Conservation (phyloP, 2,329 filamentous ascomycete genomes). For the Endocalyx cinctus region DNA sequence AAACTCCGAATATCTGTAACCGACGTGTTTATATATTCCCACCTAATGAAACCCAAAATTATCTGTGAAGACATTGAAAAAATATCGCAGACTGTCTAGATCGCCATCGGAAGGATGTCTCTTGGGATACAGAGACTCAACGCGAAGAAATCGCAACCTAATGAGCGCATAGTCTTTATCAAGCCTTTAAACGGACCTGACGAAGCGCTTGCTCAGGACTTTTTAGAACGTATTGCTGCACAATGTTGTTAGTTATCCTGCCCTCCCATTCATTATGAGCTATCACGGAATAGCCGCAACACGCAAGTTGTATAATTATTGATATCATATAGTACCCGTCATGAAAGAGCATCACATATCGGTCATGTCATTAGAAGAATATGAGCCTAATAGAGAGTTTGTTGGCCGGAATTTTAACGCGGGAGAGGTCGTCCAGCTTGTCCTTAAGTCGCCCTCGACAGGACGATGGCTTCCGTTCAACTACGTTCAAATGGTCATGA, state of each 20-base stretch:
- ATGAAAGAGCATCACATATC: slow-evolving; percentile 63
- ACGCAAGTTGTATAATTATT: slow-evolving; percentile 1
- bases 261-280: too few relatives aligned
- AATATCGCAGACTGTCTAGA: too few relatives aligned
- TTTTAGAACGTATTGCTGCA: slow-evolving; percentile 72
- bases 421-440: slow-evolving; percentile 81
- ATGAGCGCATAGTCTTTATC: slow-evolving; percentile 78
- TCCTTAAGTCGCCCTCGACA: slow-evolving; percentile 62
- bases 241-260: slow-evolving; percentile 58
- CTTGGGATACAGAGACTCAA: slow-evolving; percentile 77
- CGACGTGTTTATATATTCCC: too few relatives aligned
- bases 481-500: slow-evolving; percentile 93
- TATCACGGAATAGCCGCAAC: neutral
- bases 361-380: slow-evolving; percentile 73
- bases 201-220: slow-evolving; percentile 61
- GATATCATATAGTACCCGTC: slow-evolving; percentile 49
- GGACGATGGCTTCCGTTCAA: slow-evolving; percentile 74
- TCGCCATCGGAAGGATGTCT: too few relatives aligned
- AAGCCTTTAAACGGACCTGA: slow-evolving; percentile 66
- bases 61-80: too few relatives aligned
- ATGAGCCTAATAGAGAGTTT: slow-evolving; percentile 76
- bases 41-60: too few relatives aligned
- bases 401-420: slow-evolving; percentile 87
- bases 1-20: too few relatives aligned
- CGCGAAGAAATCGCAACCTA: slow-evolving; percentile 67